These are phyloP conservation scores for Hypericum perforatum DNA, from an alignment of 345 rosid species.

Conservation along the genomic window DNA sequence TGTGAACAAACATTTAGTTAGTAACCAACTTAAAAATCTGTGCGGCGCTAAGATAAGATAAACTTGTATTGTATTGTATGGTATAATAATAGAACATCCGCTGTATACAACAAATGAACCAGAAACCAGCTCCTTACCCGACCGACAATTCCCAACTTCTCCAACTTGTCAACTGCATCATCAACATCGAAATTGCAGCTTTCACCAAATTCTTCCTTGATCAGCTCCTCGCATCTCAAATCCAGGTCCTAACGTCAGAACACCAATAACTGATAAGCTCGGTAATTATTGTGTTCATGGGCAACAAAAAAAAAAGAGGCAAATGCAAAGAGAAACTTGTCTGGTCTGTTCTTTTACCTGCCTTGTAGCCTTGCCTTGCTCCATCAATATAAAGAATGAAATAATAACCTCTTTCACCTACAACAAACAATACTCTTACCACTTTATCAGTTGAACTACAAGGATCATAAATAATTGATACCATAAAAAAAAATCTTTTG, in stretches of 20 bases:
- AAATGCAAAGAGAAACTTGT: too few species aligned
- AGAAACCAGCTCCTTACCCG: conserved; percentile 35
- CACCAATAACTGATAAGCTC: not conserved
- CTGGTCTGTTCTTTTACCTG: conserved; percentile 39
- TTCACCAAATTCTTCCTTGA: conserved; percentile 3
- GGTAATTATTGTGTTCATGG: too few species aligned
- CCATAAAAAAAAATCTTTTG: not conserved
- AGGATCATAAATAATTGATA: not conserved
- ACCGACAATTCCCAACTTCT: conserved; percentile 69
- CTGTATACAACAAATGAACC: not conserved
- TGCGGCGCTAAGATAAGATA: not conserved
- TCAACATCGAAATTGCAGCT: conserved; percentile 8
- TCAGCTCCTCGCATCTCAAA: not conserved
- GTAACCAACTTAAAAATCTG: not conserved
- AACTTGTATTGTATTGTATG: too few species aligned
- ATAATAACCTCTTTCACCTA: conserved; percentile 51
- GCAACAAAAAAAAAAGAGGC: too few species aligned
- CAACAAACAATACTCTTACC: conserved; percentile 7
- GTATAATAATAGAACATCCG: too few species aligned
- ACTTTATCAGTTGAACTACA: not conserved
- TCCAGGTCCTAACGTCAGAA: conserved; percentile 7
- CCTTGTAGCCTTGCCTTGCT: conserved; percentile 31
- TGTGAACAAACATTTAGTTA: not conserved
- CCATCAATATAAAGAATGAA: conserved; percentile 4
- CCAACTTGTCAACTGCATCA: conserved; percentile 48